These are phyloP conservation scores for Hypoxylon lenormandii DNA, from an alignment of 495 filamentous ascomycete species.

Conservation along the genomic window DNA sequence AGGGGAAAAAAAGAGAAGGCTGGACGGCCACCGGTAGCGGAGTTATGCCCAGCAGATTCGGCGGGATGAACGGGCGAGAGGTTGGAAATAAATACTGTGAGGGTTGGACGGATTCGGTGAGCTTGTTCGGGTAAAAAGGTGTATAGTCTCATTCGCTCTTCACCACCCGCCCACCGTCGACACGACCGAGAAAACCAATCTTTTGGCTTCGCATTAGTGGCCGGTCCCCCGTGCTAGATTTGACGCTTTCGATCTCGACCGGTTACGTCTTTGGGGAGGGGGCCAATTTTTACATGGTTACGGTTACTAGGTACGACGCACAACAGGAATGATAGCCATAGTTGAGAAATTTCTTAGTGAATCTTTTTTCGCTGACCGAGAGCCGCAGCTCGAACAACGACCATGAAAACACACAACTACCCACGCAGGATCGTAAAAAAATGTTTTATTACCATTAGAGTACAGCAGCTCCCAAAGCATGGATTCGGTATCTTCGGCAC, in stretches of 20 bases:
- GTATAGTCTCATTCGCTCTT: conserved; percentile 36
- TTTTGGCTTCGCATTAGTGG: conserved; percentile 30
- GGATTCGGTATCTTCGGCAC: conserved; percentile 49
- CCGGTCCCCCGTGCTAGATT: not conserved
- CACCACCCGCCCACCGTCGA: conserved; percentile 28
- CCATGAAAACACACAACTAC: conserved; percentile 21
- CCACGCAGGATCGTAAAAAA: conserved; percentile 37
- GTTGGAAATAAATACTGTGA: conserved; percentile 12
- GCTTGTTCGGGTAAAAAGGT: conserved; percentile 43
- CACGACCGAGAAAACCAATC: conserved; percentile 2
- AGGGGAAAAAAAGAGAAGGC: conserved; percentile 11
- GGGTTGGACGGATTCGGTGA: conserved; percentile 32
- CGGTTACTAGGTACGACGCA: conserved; percentile 33
- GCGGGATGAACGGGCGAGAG: conserved; percentile 14
- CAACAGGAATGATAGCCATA: conserved; percentile 23
- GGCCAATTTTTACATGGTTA: conserved; percentile 5
- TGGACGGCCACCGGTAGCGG: conserved; percentile 23
- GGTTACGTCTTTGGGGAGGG: not conserved
- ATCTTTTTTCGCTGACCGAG: conserved; percentile 47
- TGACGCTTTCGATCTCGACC: conserved; percentile 26
- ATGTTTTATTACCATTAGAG: conserved; percentile 39
- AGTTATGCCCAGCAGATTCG: conserved; percentile 19
- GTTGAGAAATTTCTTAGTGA: conserved; percentile 17
- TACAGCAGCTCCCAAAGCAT: conserved; percentile 41
- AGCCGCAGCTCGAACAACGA: conserved; percentile 35